Percentiles rank a stretch among this genome's conserved stretches.
phyloP scores from a whole-genome alignment of 331 rosid genomes.

The Quercus lobata region DNA sequence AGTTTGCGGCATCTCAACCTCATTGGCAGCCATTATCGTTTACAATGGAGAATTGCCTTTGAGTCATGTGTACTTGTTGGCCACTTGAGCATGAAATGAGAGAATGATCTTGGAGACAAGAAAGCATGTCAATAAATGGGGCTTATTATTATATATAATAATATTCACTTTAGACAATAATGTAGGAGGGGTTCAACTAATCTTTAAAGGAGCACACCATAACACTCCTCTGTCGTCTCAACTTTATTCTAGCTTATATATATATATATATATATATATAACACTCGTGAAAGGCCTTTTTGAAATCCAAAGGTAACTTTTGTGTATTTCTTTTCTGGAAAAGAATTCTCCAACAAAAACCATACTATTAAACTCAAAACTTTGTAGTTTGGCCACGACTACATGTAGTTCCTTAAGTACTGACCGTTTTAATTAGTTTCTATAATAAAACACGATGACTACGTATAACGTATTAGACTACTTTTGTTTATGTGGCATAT shows the following conservation, averaged over 20 bases:
- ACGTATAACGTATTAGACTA: too few species aligned
- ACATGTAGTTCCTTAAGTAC: too few species aligned
- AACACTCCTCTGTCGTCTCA: constrained; percentile 1
- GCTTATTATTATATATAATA: neutral
- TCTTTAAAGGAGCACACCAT: neutral
- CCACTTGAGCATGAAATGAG: constrained; percentile 32
- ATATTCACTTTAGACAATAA: constrained; percentile 1
- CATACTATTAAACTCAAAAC: neutral
- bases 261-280: neutral
- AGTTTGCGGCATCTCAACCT: constrained; percentile 17
- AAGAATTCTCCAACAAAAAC: neutral
- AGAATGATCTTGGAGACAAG: constrained; percentile 26
- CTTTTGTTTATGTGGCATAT: too few species aligned
- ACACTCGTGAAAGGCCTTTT: neutral
- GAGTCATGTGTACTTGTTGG: constrained; percentile 40
- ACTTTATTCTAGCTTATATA: neutral
- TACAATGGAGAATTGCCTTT: constrained; percentile 21
- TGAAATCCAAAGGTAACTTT: neutral
- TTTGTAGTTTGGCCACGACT: neutral
- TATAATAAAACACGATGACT: neutral
- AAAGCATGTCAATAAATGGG: constrained; percentile 18
- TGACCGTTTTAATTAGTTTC: neutral
- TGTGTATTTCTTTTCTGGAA: neutral
- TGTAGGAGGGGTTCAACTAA: constrained; percentile 7
- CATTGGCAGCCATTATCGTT: constrained; percentile 27